Conservation (phyloP, 371 early-diverging fungal species). For the Scutellospora calospora region DNA sequence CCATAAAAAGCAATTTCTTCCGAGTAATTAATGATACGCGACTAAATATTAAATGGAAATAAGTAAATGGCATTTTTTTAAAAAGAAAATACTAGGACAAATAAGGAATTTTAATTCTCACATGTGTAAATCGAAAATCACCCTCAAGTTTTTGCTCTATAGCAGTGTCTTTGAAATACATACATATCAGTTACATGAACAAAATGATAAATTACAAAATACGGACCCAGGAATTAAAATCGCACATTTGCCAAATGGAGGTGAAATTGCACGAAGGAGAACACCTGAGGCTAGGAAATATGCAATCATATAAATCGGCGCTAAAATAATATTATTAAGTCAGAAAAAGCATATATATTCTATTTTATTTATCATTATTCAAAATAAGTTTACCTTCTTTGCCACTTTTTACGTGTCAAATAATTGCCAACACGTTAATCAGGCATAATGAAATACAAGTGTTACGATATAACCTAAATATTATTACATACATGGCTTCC, state of each 20-base stretch:
- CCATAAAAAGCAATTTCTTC: constrained; percentile 92
- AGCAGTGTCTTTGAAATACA: constrained; percentile 66
- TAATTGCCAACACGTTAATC: background rate
- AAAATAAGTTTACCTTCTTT: constrained; percentile 48
- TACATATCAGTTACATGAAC: background rate
- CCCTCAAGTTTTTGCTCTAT: constrained; percentile 84
- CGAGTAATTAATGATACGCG: constrained; percentile 83
- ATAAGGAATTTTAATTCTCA: constrained; percentile 50
- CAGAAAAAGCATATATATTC: background rate
- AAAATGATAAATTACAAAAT: background rate
- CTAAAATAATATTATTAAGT: constrained; percentile 53
- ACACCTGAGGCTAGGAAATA: constrained; percentile 83
- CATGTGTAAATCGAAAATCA: constrained; percentile 86
- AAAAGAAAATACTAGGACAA: background rate
- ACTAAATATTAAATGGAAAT: constrained; percentile 48
- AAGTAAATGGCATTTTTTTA: constrained; percentile 29
- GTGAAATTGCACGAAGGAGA: constrained; percentile 79
- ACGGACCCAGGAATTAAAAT: background rate
- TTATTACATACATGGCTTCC: constrained; percentile 74
- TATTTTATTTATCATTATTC: too few species aligned
- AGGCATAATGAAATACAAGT: too few species aligned
- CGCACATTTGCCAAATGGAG: constrained; percentile 85
- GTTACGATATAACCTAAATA: background rate
- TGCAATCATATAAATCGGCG: constrained; percentile 82
- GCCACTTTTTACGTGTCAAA: constrained; percentile 52